Evolutionary conservation across 2,329 filamentous ascomycete genomes (phyloP), one percentile per base, ranked within the genome.

Genomic region (Truncatella angustata): DNA sequence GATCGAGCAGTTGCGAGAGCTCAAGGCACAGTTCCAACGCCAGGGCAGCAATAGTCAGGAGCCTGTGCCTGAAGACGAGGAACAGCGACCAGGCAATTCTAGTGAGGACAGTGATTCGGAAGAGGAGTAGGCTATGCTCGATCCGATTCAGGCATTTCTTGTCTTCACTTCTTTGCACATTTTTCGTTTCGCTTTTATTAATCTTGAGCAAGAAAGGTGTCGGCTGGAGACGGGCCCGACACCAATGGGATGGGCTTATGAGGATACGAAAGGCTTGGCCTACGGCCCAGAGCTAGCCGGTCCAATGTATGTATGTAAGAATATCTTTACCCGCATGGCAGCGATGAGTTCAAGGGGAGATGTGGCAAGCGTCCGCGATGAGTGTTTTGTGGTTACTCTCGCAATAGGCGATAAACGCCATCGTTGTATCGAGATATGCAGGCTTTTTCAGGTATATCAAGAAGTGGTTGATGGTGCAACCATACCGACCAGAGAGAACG

Each of bases 1-100:
- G 58, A 86, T 90, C 61, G 75, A 80, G 58, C 75, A 82, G 65
- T 76, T 89, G 21, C 78, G 82, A 58, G 78, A 81, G 64, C 78
- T 84, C 56, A 75, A 86, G 58, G 76, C 75, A n/a, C 69, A 76
- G 51, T 77, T 75, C 53, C 67, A 70, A 53, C 70, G 74, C 3
- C 68, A 71, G 58, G 66, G 75, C 55, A 73, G 76, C 63, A 69
- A 77, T 56, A 80, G 68, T 67, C 72, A 76, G 57, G 74, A 77
- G 58, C 72, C 73, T 20, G 60, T 70, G 45, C 66, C 70, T 14
- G 70, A 67, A 6, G 67, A 71, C 10, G 69, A 70, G 52, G 49
- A 58, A 9, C 62, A 67, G 35, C 62, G 63, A 63, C 58, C 63
- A 67, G 53, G 63, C 36, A 76, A 78, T 42, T 76, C 76, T 36